Conservation (phyloP, 805 yeast genomes). For the Phaffomyces opuntiae region DNA sequence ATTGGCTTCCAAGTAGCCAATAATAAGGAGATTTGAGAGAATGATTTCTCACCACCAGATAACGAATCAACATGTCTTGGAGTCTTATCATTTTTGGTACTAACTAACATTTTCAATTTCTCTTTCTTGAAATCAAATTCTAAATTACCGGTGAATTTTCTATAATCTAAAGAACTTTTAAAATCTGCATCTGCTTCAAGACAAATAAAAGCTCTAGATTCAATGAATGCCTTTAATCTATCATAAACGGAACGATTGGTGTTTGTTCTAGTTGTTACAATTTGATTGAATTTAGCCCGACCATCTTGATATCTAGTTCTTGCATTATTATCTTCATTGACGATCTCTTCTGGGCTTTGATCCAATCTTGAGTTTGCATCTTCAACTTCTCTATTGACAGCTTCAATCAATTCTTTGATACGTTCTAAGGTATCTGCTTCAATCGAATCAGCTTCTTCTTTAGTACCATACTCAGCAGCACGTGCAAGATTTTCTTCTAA, state of each 20-base stretch:
- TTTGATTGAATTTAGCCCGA: slow-evolving; percentile 30
- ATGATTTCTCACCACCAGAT: slow-evolving; percentile 96
- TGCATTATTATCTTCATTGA: slow-evolving; percentile 37
- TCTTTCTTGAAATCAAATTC: slow-evolving; percentile 50
- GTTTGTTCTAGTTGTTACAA: slow-evolving; percentile 27
- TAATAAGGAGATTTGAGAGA: slow-evolving; percentile 81
- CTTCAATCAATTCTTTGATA: slow-evolving; percentile 41
- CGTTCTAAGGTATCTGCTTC: slow-evolving; percentile 38
- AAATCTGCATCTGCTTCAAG: slow-evolving; percentile 48
- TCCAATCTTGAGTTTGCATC: slow-evolving; percentile 50
- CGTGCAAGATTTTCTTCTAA: slow-evolving; percentile 11
- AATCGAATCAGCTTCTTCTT: slow-evolving; percentile 36
- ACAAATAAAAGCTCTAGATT: slow-evolving; percentile 35
- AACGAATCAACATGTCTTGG: slow-evolving; percentile 71
- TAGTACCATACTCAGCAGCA: slow-evolving; percentile 38
- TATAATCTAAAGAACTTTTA: slow-evolving; percentile 47
- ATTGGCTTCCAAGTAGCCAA: slow-evolving; percentile 90
- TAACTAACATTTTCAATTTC: slow-evolving; percentile 49
- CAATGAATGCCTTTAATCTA: slow-evolving; percentile 36
- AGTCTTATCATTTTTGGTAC: slow-evolving; percentile 51
- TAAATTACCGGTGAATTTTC: slow-evolving; percentile 73
- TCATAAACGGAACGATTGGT: slow-evolving; percentile 33
- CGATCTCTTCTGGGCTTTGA: slow-evolving; percentile 48
- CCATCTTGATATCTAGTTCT: slow-evolving; percentile 38
- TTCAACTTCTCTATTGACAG: slow-evolving; percentile 38